phyloP scores from a whole-genome alignment of 2,329 filamentous ascomycete genomes.

The Apiospora hydei region DNA sequence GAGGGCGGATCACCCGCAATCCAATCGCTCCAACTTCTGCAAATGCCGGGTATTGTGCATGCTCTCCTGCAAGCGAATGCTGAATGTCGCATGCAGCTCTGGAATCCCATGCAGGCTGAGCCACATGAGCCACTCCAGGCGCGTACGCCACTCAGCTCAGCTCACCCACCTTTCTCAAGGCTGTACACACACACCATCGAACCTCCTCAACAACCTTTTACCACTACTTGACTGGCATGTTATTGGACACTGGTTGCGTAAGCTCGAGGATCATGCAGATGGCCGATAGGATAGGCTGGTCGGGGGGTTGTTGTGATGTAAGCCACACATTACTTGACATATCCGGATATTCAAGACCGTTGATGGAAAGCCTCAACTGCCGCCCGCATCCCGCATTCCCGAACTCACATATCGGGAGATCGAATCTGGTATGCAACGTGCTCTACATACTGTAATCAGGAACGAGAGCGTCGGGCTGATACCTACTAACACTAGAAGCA shows the following conservation, averaged over 20 bases:
- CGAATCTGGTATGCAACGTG: not conserved
- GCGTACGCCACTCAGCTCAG: not conserved
- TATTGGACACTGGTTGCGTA: not conserved
- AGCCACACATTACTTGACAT: not conserved
- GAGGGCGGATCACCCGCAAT: slow-evolving; percentile 15
- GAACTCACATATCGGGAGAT: not conserved
- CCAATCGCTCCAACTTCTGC: slow-evolving; percentile 8
- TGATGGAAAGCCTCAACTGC: not conserved
- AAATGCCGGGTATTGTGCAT: not conserved
- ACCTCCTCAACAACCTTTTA: not conserved
- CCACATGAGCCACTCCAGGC: not conserved
- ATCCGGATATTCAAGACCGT: not conserved
- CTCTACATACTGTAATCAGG: not conserved
- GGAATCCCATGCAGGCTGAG: not conserved
- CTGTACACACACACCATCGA: not conserved
- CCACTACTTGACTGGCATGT: not conserved
- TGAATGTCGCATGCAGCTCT: not conserved
- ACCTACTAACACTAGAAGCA: not conserved
- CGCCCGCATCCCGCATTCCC: not conserved
- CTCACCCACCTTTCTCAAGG: not conserved
- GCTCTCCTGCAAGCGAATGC: not conserved
- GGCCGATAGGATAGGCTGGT: not conserved
- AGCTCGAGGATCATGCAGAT: not conserved
- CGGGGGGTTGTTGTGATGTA: not conserved
- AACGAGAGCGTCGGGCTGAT: not conserved